Conservation (phyloP, 192 early-diverging fungal genomes). For the Lobosporangium transversale region DNA sequence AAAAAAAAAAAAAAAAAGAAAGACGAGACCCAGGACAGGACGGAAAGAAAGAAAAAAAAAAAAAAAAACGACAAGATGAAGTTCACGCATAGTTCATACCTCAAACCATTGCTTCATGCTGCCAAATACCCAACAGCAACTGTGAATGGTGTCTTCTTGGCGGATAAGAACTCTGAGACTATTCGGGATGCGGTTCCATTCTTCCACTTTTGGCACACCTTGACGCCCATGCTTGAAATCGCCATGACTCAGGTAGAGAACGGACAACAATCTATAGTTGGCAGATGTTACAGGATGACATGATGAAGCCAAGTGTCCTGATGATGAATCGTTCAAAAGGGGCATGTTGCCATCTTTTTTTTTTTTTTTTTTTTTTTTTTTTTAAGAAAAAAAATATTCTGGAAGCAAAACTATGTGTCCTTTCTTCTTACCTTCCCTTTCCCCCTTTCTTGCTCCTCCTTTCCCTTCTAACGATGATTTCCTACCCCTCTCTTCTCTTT, state of each 20-base stretch:
- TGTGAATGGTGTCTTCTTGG: slow-evolving; percentile 86
- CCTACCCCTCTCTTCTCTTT: neutral
- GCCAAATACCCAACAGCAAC: slow-evolving; percentile 80
- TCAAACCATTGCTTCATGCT: slow-evolving; percentile 82
- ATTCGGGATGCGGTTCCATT: slow-evolving; percentile 82
- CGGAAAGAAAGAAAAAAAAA: no score
- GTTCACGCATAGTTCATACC: slow-evolving; percentile 71
- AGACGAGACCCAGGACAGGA: no score
- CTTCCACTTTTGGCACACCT: slow-evolving; percentile 81
- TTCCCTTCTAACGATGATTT: no score
- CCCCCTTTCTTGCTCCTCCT: no score
- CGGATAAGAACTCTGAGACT: slow-evolving; percentile 31
- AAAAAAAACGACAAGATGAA: slow-evolving; percentile 40
- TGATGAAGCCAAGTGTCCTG: neutral
- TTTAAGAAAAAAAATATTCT: neutral
- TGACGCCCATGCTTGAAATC: slow-evolving; percentile 86
- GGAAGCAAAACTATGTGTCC: no score
- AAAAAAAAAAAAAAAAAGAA: no score
- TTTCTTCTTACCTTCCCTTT: no score
- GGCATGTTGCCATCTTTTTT: no score
- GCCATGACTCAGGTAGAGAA: slow-evolving; percentile 81
- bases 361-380: no score
- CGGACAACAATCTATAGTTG: no score
- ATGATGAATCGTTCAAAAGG: no score
- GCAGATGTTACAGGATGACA: no score